These are phyloP conservation scores for Ustilago crameri DNA, from an alignment of 1,284 basidiomycete genomes.

Conservation along the genomic window DNA sequence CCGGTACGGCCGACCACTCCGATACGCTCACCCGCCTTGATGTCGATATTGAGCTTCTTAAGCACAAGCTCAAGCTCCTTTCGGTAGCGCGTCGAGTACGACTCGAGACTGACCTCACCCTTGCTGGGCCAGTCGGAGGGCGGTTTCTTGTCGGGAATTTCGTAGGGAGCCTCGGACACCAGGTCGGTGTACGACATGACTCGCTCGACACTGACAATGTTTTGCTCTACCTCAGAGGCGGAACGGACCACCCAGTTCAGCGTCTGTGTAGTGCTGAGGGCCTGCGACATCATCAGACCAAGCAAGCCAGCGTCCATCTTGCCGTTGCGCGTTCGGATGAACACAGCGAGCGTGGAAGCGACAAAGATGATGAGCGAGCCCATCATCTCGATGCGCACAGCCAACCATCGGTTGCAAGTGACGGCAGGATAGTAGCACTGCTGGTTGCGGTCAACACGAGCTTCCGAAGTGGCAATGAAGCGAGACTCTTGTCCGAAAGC, in stretches of 20 bases:
- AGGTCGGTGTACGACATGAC: constrained; percentile 77
- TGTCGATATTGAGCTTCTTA: constrained; percentile 76
- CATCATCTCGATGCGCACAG: constrained; percentile 75
- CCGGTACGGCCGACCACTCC: constrained; percentile 79
- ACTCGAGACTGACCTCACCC: constrained; percentile 82
- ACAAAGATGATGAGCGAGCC: constrained; percentile 83
- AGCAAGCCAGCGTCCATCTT: constrained; percentile 86
- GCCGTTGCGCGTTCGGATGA: constrained; percentile 71
- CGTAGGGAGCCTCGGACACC: constrained; percentile 78
- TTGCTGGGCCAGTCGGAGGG: constrained; percentile 78
- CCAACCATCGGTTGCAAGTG: constrained; percentile 82
- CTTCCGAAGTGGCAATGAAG: constrained; percentile 82
- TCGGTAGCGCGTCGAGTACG: constrained; percentile 84
- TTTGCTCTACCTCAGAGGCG: constrained; percentile 91
- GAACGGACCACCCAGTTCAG: constrained; percentile 83
- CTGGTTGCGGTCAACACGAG: constrained; percentile 83
- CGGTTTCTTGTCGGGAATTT: constrained; percentile 42
- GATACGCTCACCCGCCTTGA: constrained; percentile 80
- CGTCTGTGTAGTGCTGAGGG: constrained; percentile 74
- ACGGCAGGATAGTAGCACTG: constrained; percentile 77
- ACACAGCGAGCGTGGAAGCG: constrained; percentile 78
- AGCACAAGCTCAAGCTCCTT: constrained; percentile 82
- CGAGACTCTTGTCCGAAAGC: constrained; percentile 71
- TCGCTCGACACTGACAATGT: constrained; percentile 80
- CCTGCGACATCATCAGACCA: constrained; percentile 81